Base-by-base conservation (phyloP, 2,329 filamentous ascomycete genomes). In the Beauveria scarabaeidicola region DNA sequence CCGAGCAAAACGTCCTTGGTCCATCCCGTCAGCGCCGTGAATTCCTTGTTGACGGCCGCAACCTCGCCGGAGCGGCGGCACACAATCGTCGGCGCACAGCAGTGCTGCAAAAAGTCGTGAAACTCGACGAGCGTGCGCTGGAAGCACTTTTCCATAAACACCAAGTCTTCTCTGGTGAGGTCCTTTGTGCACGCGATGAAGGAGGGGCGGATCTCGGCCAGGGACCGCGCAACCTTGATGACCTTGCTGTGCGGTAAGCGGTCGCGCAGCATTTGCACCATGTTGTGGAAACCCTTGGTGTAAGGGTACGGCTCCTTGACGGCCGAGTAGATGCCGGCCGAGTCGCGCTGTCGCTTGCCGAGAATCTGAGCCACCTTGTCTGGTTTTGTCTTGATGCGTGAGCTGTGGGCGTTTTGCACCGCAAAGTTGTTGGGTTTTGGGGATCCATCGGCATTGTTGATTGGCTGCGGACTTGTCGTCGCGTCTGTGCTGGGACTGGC, bases 141-240 rank as follows among this genome's bases (percentile, higher is more conserved):
- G 69, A 97, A 91, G 68, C 90, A 95, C 74, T 96, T 96, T 72
- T 99, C 94, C 89, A 96, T 96, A 72, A 97, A 97, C 23, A 99
- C 86, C 29, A 97, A 78, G 72, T 99, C 94, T 67, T 94, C 88
- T 19, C 87, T 81, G 64, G 91, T 92, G 62, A 97, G 78, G n/a
- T 90, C 91, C 68, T 90, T 89, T 21, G 90, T 96, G 63, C 91
- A 95, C 11, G 91, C 87, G 63, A 97, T 93, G 70, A 99, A 94
- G 0, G 91, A 94, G 1, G 94, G 93, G 8, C 94, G 87, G 66
- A 97, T 96, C 48, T 89, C 91, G 7, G 90, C 88, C 56, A 99
- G 81, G 0, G 92, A 88, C 74, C 92, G 90, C 61, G 91, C 91
- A 64, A 97, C 96, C 61, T 87, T 85, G 25, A 93, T 74, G 0